Evolutionary conservation across 768 basidiomycete genomes (phyloP).

Genomic region (Hortiboletus flavorubellus): DNA sequence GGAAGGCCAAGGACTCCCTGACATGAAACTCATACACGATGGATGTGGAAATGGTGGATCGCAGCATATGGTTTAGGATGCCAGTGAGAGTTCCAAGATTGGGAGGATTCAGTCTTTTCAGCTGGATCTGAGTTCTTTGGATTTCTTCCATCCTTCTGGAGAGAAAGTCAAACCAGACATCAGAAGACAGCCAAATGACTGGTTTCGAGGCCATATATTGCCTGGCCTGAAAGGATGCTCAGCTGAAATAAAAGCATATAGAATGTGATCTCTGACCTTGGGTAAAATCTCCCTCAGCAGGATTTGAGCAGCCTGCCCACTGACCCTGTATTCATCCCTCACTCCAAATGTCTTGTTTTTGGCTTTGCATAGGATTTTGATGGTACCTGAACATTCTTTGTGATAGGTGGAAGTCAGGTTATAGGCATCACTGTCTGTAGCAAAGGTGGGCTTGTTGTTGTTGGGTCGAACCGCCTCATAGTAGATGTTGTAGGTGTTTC

Average conservation of each 20-base stretch:
- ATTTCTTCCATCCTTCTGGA: background rate
- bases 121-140: background rate
- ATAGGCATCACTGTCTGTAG: conserved; percentile 6
- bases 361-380: background rate
- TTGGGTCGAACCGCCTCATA: conserved; percentile 10
- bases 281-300: background rate
- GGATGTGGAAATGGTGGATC: background rate
- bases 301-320: conserved; percentile 3
- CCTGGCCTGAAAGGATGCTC: background rate
- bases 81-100: conserved; percentile 12
- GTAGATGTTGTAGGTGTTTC: conserved; percentile 16
- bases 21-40: conserved; percentile 8
- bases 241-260: background rate
- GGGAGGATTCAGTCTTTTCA: background rate
- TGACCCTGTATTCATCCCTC: conserved; percentile 1
- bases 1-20: background rate
- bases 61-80: conserved; percentile 6
- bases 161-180: conserved; percentile 1
- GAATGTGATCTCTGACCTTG: background rate
- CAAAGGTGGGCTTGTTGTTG: background rate
- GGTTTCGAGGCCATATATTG: background rate
- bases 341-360: background rate
- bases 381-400: background rate
- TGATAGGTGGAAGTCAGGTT: background rate
- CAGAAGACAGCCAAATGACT: conserved; percentile 4